Base-by-base conservation (phyloP, 257 asterid species). In the Plantago ovata region DNA sequence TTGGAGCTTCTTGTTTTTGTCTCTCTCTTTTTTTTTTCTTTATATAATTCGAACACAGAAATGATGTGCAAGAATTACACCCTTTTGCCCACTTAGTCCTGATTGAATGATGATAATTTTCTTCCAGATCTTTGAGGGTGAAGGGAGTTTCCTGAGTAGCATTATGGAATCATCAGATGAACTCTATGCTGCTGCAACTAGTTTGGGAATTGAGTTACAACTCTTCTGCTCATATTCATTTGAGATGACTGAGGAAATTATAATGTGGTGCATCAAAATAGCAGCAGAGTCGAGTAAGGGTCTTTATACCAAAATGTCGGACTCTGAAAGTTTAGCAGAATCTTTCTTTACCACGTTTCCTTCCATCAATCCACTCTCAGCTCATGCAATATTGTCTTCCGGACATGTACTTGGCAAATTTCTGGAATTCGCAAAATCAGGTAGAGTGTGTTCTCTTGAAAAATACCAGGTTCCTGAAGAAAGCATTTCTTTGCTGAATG, bases 141-240 rank as follows among this genome's bases (percentile, higher is more conserved):
- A 83, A 70, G 67, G 61, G 57, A 67, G 69, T 62, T 89, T 84
- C 67, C 67, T 93, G 19, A 66, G 72, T 66, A 81, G 84, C 69
- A 63, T 93, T 28, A 79, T 89, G 91, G 99, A 93, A 82, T 81
- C 89, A 69, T 89, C 99, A 63, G 97, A 93, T 74, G 89, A 86
- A 78, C 81, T 93, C 68, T 88, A 85, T 58, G 97, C 99, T 61
- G 97, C 97, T 23, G 95, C 96, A 49, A 91, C 96, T 46, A 84
- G 94, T 78, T 77, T 93, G 67, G 95, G 98, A 72, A 79, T 93
- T 50, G 86, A 84, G 68, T 66, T 93, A 63, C 98, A 84, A 72
- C 69, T 89, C 67, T 86, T 86, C 66, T 84, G 68, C 68, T 86
- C 99, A 38, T 82, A 89, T 74, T 84, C 96, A 52, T 65, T 78